A percentile compares a stretch with the other conserved stretches of the same genome.
phyloP scores from a whole-genome alignment of 1,139 yeast species.

The Yamadazyma triangularis region DNA sequence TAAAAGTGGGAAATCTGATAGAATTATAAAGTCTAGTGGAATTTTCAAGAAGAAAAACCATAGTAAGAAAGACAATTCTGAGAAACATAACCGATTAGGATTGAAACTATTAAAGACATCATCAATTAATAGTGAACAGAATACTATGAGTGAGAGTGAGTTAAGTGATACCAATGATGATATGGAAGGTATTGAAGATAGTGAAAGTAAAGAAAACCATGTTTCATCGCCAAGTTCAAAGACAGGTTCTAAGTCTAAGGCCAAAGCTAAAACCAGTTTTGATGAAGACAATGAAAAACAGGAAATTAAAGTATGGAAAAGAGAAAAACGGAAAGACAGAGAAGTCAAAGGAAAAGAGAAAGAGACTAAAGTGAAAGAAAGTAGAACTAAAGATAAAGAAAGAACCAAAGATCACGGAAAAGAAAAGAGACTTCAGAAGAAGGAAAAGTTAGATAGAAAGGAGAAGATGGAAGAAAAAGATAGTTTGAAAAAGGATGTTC shows the following conservation, averaged over 20 bases:
- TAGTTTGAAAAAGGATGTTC: slow-evolving; percentile 1
- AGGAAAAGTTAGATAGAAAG: slow-evolving; percentile 4
- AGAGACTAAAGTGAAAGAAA: slow-evolving; percentile 4
- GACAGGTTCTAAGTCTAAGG: background rate
- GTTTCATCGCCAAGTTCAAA: background rate
- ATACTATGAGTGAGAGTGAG: too few species aligned
- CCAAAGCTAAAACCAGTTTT: background rate
- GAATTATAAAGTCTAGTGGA: slow-evolving; percentile 15
- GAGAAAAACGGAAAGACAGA: background rate
- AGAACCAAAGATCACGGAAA: slow-evolving; percentile 3
- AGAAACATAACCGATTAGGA: slow-evolving; percentile 12
- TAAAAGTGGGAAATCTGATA: slow-evolving; percentile 20
- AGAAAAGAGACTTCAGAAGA: slow-evolving; percentile 1
- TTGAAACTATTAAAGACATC: slow-evolving; percentile 10
- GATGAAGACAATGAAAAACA: slow-evolving; percentile 2
- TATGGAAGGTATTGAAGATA: slow-evolving; percentile 5
- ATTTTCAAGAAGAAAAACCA: slow-evolving; percentile 22
- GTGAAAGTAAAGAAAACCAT: background rate
- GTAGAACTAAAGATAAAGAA: slow-evolving; percentile 4
- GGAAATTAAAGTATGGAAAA: background rate
- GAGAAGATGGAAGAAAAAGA: slow-evolving; percentile 8
- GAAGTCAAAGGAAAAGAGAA: slow-evolving; percentile 8
- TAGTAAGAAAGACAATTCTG: slow-evolving; percentile 16
- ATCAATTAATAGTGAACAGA: too few species aligned
- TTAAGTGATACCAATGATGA: slow-evolving; percentile 2